Conservation (phyloP, 495 filamentous ascomycete genomes). For the Aspergillus cavernicola region DNA sequence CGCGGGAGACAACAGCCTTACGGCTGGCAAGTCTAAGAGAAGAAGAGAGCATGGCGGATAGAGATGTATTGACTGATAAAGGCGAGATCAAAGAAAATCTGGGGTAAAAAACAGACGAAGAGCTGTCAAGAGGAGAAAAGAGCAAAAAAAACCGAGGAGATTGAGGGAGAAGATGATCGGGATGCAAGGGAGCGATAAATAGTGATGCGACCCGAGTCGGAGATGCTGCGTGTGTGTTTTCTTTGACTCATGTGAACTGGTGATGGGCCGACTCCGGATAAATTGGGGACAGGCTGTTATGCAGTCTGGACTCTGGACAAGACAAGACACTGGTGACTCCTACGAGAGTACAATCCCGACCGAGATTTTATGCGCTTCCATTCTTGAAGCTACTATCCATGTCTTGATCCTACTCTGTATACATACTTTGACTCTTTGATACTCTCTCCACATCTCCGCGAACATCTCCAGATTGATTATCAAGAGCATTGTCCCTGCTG, state of each 20-base stretch:
- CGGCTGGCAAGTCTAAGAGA: slow-evolving; percentile 54
- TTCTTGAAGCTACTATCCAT: too few relatives aligned
- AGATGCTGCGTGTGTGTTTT: slow-evolving; percentile 30
- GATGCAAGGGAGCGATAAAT: slow-evolving; percentile 22
- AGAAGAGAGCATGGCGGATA: slow-evolving; percentile 51
- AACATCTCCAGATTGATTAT: slow-evolving; percentile 2
- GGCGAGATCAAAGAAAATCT: slow-evolving; percentile 15
- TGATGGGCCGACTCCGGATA: slow-evolving; percentile 10
- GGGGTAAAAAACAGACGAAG: slow-evolving; percentile 13
- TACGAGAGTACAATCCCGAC: neutral
- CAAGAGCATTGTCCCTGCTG: neutral
- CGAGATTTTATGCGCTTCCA: neutral
- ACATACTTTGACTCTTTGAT: too few relatives aligned
- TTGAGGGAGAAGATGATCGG: slow-evolving; percentile 16
- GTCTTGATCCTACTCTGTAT: too few relatives aligned
- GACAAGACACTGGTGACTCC: neutral
- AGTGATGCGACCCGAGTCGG: slow-evolving; percentile 19
- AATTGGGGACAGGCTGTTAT: neutral
- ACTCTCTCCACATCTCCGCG: slow-evolving; percentile 6
- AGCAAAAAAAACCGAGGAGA: slow-evolving; percentile 12
- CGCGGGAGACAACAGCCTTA: slow-evolving; percentile 46
- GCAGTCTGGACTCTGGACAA: neutral
- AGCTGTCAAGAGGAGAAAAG: slow-evolving; percentile 18
- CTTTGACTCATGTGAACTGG: slow-evolving; percentile 42
- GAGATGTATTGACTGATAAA: slow-evolving; percentile 1